A percentile compares a stretch with the other conserved stretches of the same genome.
These are phyloP conservation scores for Yarrowia alimentaria DNA, from an alignment of 805 yeast genomes.

Conservation along the genomic window DNA sequence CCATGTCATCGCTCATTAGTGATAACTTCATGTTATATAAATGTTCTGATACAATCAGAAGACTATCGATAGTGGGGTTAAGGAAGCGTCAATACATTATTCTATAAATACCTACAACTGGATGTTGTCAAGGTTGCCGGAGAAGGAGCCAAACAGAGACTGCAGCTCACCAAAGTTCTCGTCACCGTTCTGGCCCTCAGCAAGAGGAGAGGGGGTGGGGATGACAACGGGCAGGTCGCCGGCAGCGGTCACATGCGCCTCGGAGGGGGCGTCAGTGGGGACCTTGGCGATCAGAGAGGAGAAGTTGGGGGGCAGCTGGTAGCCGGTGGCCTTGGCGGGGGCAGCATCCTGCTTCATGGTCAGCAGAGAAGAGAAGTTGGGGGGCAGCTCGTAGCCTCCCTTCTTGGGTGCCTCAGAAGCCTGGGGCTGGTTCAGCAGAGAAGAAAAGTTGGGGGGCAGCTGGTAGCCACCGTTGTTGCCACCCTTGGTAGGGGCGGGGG, in stretches of 20 bases:
- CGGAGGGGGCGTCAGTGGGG: conserved; percentile 5
- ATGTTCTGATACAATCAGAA: no score
- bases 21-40: no score
- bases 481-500: conserved; percentile 4
- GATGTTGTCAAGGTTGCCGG: conserved; percentile 20
- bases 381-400: neutral
- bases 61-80: no score
- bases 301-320: neutral
- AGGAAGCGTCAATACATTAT: conserved; percentile 15
- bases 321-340: conserved; percentile 19
- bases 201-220: conserved; percentile 11
- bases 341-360: conserved; percentile 28
- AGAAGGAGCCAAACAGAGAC: conserved; percentile 21
- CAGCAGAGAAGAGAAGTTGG: neutral
- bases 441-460: conserved; percentile 22
- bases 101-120: conserved; percentile 25
- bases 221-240: conserved; percentile 5
- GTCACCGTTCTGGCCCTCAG: conserved; percentile 9
- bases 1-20: no score
- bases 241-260: conserved; percentile 1
- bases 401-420: no score
- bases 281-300: neutral
- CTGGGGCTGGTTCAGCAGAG: conserved; percentile 9
- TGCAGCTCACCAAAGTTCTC: conserved; percentile 20
- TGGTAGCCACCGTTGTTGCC: conserved; percentile 15